Conservation (phyloP, 2,329 filamentous ascomycete species). For the Geosmithia flava region DNA sequence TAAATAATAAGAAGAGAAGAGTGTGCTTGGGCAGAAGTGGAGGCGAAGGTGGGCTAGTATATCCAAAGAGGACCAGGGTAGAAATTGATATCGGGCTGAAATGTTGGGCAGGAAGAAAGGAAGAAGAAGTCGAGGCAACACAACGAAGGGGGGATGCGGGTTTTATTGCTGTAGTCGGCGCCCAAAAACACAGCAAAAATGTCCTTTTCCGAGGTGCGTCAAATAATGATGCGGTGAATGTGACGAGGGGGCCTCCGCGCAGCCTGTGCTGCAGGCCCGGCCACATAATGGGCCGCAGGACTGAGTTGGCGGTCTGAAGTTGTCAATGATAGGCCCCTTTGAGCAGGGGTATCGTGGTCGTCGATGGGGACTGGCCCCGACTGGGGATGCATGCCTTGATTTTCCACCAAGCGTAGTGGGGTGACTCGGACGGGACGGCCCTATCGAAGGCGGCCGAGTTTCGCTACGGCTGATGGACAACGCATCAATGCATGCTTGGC, state of each 20-base stretch:
- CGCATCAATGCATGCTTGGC: conserved; percentile 26
- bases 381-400: conserved; percentile 20
- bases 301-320: conserved; percentile 31
- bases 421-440: conserved; percentile 20
- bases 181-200: conserved; percentile 8
- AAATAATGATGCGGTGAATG: not conserved
- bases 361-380: conserved; percentile 18
- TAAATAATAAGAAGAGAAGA: conserved; percentile 8
- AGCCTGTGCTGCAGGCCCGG: conserved; percentile 7
- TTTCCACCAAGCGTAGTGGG: conserved; percentile 21
- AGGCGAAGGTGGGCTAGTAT: conserved; percentile 7
- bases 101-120: conserved; percentile 24
- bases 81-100: conserved; percentile 21
- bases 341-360: conserved; percentile 12
- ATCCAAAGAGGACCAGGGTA: not conserved
- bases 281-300: conserved; percentile 33
- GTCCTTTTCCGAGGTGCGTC: not conserved
- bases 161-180: conserved; percentile 30
- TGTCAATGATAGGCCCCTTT: conserved; percentile 25
- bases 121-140: conserved; percentile 19
- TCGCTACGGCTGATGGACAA: conserved; percentile 29
- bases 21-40: conserved; percentile 5
- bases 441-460: conserved; percentile 29
- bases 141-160: conserved; percentile 31
- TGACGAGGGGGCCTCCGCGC: not conserved